Percentiles rank a stretch among this genome's conserved stretches.
Conservation (phyloP, 1,284 basidiomycete genomes). For the Schizophyllum commune region DNA sequence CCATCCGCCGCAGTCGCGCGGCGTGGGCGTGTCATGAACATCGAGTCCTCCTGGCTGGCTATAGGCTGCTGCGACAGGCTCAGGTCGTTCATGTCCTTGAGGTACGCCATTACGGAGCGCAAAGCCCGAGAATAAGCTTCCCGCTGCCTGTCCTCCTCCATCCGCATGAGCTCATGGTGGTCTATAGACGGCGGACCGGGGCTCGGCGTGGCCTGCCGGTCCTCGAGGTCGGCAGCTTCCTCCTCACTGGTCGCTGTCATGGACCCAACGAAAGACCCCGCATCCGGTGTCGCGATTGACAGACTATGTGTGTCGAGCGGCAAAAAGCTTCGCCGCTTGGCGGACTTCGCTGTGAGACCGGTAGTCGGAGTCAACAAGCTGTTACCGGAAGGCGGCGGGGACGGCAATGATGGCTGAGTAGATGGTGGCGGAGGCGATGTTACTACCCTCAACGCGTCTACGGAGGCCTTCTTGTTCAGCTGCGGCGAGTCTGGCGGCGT, state of each 20-base stretch:
- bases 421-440: constrained; percentile 11
- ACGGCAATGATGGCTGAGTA: constrained; percentile 5
- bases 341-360: constrained; percentile 33
- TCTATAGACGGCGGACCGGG: constrained; percentile 32
- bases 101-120: constrained; percentile 88
- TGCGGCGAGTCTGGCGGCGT: constrained; percentile 21
- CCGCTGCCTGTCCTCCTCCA: constrained; percentile 61
- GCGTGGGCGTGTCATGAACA: constrained; percentile 39
- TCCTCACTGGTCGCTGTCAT: constrained; percentile 38
- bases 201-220: constrained; percentile 26
- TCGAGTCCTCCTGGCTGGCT: constrained; percentile 40
- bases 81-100: constrained; percentile 92
- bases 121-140: constrained; percentile 73
- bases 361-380: constrained; percentile 3
- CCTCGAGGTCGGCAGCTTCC: constrained; percentile 28
- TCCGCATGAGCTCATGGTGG: constrained; percentile 42
- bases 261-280: constrained; percentile 53
- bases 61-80: constrained; percentile 49
- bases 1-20: constrained; percentile 55
- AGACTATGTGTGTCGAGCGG: constrained; percentile 51
- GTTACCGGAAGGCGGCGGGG: constrained; percentile 16
- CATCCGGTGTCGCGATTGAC: constrained; percentile 51
- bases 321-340: constrained; percentile 79
- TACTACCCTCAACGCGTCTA: constrained; percentile 16
- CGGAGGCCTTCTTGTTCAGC: constrained; percentile 19